Conservation (phyloP, 306 rosid genomes). For the Medicago arabica region DNA sequence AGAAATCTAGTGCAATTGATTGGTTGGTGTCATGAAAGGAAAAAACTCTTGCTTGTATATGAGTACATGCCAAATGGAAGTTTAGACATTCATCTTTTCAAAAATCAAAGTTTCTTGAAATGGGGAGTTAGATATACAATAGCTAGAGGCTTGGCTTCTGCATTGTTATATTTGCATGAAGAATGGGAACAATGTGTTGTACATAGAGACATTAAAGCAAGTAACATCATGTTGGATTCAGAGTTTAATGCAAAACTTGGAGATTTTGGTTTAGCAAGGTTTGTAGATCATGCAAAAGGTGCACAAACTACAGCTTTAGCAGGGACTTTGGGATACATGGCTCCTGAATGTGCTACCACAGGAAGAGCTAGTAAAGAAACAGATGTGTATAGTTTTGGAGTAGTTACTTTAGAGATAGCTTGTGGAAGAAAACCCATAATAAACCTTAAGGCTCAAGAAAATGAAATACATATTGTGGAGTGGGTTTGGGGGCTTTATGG, state of each 20-base stretch:
- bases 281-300: conserved; percentile 46
- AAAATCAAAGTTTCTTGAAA: conserved; percentile 11
- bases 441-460: neutral
- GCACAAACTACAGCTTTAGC: conserved; percentile 50
- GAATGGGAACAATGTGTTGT: conserved; percentile 56
- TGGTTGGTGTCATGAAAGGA: conserved; percentile 55
- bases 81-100: conserved; percentile 50
- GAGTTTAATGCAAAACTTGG: conserved; percentile 53
- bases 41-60: conserved; percentile 41
- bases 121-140: conserved; percentile 48
- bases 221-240: conserved; percentile 56
- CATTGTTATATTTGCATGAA: conserved; percentile 49
- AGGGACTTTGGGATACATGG: conserved; percentile 55
- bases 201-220: conserved; percentile 53
- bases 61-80: conserved; percentile 58
- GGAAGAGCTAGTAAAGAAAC: conserved; percentile 45
- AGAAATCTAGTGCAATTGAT: conserved; percentile 50
- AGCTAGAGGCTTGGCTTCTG: conserved; percentile 46
- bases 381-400: conserved; percentile 50
- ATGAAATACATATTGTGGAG: conserved; percentile 38
- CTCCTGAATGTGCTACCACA: conserved; percentile 40
- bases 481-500: conserved; percentile 60
- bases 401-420: conserved; percentile 53
- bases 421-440: conserved; percentile 49
- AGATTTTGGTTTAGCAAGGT: conserved; percentile 56